Conservation (phyloP, 1,284 basidiomycete genomes). For the Leccinum pseudoinsigne region DNA sequence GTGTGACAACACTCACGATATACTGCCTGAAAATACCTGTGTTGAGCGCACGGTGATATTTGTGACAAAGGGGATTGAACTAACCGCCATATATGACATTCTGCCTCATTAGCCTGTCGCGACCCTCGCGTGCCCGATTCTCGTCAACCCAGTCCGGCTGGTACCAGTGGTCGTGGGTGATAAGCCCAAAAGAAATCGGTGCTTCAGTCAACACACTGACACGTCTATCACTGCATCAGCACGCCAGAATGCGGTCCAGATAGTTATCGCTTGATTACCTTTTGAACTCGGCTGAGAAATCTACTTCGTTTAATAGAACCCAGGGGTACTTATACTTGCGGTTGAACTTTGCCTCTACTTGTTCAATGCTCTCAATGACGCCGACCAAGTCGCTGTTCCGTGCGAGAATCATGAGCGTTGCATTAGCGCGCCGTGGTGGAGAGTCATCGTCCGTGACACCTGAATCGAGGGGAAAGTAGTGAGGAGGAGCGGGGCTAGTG, state of each 20-base stretch:
- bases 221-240: conserved; percentile 40
- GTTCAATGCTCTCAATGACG: conserved; percentile 54
- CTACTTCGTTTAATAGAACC: conserved; percentile 72
- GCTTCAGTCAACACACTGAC: conserved; percentile 56
- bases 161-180: conserved; percentile 76
- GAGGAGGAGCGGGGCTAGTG: conserved; percentile 1
- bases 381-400: conserved; percentile 48
- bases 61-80: conserved; percentile 7
- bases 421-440: conserved; percentile 32
- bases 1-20: conserved; percentile 42
- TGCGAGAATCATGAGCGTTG: conserved; percentile 33
- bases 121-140: conserved; percentile 56
- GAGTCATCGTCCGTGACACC: background rate
- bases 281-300: conserved; percentile 71
- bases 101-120: conserved; percentile 60
- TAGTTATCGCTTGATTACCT: conserved; percentile 35
- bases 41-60: conserved; percentile 2
- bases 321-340: conserved; percentile 66
- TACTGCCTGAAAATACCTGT: conserved; percentile 41
- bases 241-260: conserved; percentile 3
- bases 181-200: conserved; percentile 66
- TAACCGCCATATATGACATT: conserved; percentile 71
- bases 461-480: conserved; percentile 9
- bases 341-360: conserved; percentile 64
- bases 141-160: conserved; percentile 85